A percentile compares a stretch with the other conserved stretches of the same genome.
Conservation (phyloP, 1,139 yeast species). For the Suhomyces bokatorum region DNA sequence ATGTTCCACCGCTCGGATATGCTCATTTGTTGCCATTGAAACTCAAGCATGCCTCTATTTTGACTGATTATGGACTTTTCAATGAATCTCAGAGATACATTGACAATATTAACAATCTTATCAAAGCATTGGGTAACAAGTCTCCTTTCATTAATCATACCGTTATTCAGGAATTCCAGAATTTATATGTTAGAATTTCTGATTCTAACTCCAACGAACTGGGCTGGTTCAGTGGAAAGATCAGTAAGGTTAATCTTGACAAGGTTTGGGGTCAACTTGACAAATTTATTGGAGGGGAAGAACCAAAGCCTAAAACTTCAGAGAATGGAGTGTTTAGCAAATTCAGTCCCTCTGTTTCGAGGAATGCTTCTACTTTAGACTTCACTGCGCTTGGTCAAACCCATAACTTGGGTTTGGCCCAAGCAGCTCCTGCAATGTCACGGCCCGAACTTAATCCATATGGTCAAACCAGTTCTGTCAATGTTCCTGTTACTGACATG, state of each 20-base stretch:
- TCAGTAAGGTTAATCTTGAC: constrained; percentile 76
- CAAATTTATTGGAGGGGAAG: constrained; percentile 91
- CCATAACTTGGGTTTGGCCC: neutral
- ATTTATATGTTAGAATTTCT: constrained; percentile 45
- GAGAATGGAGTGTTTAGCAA: constrained; percentile 70
- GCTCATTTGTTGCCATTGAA: constrained; percentile 59
- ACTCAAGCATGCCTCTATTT: constrained; percentile 58
- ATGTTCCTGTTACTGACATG: constrained; percentile 1
- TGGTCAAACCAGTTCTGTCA: neutral
- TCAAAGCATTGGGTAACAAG: constrained; percentile 44
- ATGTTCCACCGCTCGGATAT: constrained; percentile 36
- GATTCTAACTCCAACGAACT: constrained; percentile 43
- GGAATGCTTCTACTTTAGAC: constrained; percentile 53
- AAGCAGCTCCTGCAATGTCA: neutral
- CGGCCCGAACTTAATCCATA: neutral
- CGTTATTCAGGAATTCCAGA: constrained; percentile 39
- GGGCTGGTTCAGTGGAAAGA: constrained; percentile 63
- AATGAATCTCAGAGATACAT: constrained; percentile 60
- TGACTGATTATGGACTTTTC: constrained; percentile 63
- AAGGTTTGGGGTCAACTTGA: constrained; percentile 87
- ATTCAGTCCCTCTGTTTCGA: constrained; percentile 64
- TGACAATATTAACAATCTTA: constrained; percentile 49
- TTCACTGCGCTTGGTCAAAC: constrained; percentile 23
- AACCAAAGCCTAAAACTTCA: constrained; percentile 35
- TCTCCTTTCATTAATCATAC: constrained; percentile 40